phyloP scores from a whole-genome alignment of 1,139 yeast genomes.

The Taiozyma onychis region DNA sequence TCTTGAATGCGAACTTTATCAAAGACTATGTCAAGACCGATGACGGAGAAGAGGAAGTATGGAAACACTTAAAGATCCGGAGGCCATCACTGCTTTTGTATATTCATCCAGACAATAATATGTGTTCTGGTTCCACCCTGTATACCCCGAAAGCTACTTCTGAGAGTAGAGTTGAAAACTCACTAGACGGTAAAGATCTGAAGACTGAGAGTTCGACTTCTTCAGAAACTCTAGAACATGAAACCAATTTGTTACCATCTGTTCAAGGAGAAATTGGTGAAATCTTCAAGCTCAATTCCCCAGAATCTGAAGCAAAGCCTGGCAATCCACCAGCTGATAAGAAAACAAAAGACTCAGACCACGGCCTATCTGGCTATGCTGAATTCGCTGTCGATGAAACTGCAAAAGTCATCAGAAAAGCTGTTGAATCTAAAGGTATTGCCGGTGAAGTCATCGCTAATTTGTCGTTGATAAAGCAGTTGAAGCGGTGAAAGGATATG shows the following conservation, averaged over 20 bases:
- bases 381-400: not conserved
- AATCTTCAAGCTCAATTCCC: too few species aligned
- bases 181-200: not conserved
- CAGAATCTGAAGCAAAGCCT: not conserved
- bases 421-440: not conserved
- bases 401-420: not conserved
- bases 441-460: not conserved
- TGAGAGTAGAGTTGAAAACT: not conserved
- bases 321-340: not conserved
- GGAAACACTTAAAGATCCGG: not conserved
- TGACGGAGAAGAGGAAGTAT: not conserved
- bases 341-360: not conserved
- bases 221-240: not conserved
- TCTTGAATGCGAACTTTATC: conserved; percentile 52
- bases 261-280: too few species aligned
- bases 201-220: not conserved
- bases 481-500: conserved; percentile 2
- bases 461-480: conserved; percentile 10
- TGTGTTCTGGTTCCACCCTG: too few species aligned
- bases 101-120: too few species aligned
- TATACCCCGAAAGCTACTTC: not conserved
- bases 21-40: not conserved
- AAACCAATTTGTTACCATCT: not conserved
- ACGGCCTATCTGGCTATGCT: not conserved
- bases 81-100: too few species aligned